Evolutionary conservation across 2,329 filamentous ascomycete species (phyloP).

Genomic region (Aspergillus sp.): DNA sequence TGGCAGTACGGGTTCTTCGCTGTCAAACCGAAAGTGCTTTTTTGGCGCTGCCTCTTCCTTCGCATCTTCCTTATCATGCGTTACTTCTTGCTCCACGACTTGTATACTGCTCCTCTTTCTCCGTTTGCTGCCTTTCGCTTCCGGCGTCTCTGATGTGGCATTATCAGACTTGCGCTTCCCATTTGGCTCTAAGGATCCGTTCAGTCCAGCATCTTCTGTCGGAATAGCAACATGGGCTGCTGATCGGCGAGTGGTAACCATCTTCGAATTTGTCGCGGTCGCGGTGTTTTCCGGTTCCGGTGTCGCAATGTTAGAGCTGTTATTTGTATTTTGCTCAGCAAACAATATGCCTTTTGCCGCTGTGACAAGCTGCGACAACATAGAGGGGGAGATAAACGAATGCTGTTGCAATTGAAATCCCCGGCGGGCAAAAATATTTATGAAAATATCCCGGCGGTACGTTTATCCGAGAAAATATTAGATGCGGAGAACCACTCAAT

Average conservation of each 20-base stretch:
- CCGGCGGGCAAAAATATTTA: slow-evolving; percentile 10
- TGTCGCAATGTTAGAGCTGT: slow-evolving; percentile 4
- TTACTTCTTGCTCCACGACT: slow-evolving; percentile 14
- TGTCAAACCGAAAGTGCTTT: slow-evolving; percentile 42
- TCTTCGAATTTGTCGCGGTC: slow-evolving; percentile 24
- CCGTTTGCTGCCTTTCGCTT: slow-evolving; percentile 33
- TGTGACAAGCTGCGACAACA: slow-evolving; percentile 44
- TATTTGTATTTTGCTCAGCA: slow-evolving; percentile 19
- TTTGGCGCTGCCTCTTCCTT: slow-evolving; percentile 19
- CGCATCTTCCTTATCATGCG: slow-evolving; percentile 16
- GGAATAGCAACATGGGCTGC: slow-evolving; percentile 21
- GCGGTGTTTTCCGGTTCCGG: slow-evolving; percentile 1
- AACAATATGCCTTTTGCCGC: slow-evolving; percentile 43
- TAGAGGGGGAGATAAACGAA: slow-evolving; percentile 25
- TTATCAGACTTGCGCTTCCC: slow-evolving; percentile 36
- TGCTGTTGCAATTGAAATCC: background rate
- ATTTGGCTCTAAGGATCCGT: slow-evolving; percentile 17
- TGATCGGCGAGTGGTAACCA: slow-evolving; percentile 37
- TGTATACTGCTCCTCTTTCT: slow-evolving; percentile 30
- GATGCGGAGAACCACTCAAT: background rate
- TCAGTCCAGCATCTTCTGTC: slow-evolving; percentile 15
- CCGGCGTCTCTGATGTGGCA: slow-evolving; percentile 20
- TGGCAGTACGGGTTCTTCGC: slow-evolving; percentile 37
- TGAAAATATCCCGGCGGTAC: slow-evolving; percentile 7
- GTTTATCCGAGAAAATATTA: slow-evolving; percentile 5